Percentiles rank a stretch among this genome's conserved stretches.
These are phyloP conservation scores for Ogataea siamensis DNA, from an alignment of 805 yeast species.

Conservation along the genomic window DNA sequence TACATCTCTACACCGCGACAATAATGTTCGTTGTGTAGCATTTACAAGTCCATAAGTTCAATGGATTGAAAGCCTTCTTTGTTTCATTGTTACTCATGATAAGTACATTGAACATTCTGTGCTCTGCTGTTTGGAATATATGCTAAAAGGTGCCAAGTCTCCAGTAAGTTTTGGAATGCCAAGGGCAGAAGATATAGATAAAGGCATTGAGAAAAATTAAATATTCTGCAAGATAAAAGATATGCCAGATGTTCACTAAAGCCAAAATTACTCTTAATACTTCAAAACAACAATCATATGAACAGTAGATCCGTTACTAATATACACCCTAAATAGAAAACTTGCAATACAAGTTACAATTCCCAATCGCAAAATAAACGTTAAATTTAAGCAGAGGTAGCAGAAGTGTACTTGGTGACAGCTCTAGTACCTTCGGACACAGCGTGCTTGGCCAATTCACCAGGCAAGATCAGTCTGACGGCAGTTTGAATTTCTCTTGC, in stretches of 20 bases:
- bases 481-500: conserved; percentile 98
- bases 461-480: conserved; percentile 94
- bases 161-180: too few species aligned
- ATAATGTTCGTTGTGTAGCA: not conserved
- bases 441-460: conserved; percentile 97
- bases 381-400: conserved; percentile 34
- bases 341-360: conserved; percentile 18
- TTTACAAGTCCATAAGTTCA: too few species aligned
- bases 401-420: conserved; percentile 90
- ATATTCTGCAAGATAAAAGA: too few species aligned
- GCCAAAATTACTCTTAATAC: too few species aligned
- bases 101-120: too few species aligned
- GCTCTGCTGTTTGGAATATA: too few species aligned
- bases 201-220: too few species aligned
- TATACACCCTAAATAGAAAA: conserved; percentile 33
- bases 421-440: conserved; percentile 98
- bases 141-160: too few species aligned
- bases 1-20: conserved; percentile 12
- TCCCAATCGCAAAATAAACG: conserved; percentile 18
- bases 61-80: too few species aligned
- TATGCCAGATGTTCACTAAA: too few species aligned
- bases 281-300: conserved; percentile 1
- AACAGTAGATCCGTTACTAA: conserved; percentile 26
- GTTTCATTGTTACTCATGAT: too few species aligned
- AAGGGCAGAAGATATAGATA: too few species aligned